A percentile compares a stretch with the other conserved stretches of the same genome.
Evolutionary conservation across 108 stramenopile species (phyloP).

Genomic region (Stephanodiscus triporus): DNA sequence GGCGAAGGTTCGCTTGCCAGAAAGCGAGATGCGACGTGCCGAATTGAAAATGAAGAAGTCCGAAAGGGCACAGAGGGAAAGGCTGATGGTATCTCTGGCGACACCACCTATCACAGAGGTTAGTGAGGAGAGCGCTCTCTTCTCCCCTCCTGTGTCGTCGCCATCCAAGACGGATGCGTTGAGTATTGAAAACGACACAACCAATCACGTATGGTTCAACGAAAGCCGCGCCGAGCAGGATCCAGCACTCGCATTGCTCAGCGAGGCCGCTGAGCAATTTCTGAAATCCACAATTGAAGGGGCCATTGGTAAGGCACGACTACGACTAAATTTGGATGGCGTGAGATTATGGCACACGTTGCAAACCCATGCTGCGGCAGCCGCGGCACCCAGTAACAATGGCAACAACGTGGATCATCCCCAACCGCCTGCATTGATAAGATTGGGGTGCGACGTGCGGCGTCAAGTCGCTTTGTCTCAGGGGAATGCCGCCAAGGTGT

Average conservation of each 20-base stretch:
- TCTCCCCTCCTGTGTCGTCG: not conserved
- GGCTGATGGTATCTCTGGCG: conserved; percentile 6
- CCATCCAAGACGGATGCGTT: not conserved
- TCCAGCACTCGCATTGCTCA: conserved; percentile 64
- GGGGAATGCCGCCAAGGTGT: conserved; percentile 83
- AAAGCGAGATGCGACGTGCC: conserved; percentile 44
- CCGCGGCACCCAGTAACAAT: conserved; percentile 21
- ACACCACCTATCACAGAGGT: conserved; percentile 10
- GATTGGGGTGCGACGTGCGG: conserved; percentile 79
- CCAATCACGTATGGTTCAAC: conserved; percentile 64
- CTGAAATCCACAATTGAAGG: conserved; percentile 69
- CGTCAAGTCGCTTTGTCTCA: conserved; percentile 73
- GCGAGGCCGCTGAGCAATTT: conserved; percentile 73
- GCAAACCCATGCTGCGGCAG: conserved; percentile 31
- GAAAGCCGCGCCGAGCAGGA: conserved; percentile 80
- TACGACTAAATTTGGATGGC: conserved; percentile 82
- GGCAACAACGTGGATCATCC: conserved; percentile 10
- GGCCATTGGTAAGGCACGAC: conserved; percentile 70
- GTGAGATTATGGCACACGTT: conserved; percentile 83
- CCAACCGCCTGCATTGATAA: conserved; percentile 59
- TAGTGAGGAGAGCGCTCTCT: not conserved
- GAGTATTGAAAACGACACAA: conserved; percentile 27
- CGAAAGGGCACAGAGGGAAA: conserved; percentile 46
- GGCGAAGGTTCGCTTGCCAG: conserved; percentile 66
- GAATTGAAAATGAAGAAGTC: conserved; percentile 20